phyloP scores from a whole-genome alignment of 352 stramenopile species.

The Phytophthora tentaculata region DNA sequence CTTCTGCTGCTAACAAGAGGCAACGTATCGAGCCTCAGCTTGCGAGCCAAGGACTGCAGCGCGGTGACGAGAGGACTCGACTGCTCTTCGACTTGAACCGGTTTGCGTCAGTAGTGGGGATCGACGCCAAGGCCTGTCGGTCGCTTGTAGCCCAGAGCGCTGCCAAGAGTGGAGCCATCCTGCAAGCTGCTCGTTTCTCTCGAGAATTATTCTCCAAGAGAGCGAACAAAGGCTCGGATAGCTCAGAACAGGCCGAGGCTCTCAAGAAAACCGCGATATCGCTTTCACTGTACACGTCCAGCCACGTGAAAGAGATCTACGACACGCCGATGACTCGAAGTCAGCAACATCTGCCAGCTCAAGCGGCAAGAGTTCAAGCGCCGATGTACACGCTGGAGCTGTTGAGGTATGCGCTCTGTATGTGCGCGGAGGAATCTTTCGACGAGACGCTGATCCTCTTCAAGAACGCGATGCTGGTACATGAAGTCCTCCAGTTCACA shows the following conservation, averaged over 20 bases:
- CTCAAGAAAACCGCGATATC: constrained; percentile 65
- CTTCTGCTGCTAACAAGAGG: constrained; percentile 8
- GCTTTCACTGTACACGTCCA: constrained; percentile 65
- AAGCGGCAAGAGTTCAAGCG: constrained; percentile 56
- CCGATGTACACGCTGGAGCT: constrained; percentile 65
- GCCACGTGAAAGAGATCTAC: constrained; percentile 65
- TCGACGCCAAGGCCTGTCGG: constrained; percentile 48
- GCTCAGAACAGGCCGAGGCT: constrained; percentile 9
- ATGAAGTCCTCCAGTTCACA: constrained; percentile 59
- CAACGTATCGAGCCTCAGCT: neutral
- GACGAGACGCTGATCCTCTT: constrained; percentile 69
- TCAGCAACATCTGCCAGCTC: constrained; percentile 25
- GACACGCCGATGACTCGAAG: constrained; percentile 11
- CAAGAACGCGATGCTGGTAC: constrained; percentile 58
- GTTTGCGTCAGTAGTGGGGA: constrained; percentile 54
- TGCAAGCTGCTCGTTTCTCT: constrained; percentile 59
- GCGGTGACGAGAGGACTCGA: constrained; percentile 45
- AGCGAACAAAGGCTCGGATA: neutral
- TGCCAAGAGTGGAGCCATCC: constrained; percentile 51
- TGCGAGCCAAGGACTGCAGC: constrained; percentile 17
- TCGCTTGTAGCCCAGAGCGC: constrained; percentile 49
- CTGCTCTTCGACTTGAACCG: constrained; percentile 55
- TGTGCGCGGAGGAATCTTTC: constrained; percentile 58
- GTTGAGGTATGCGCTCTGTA: constrained; percentile 65
- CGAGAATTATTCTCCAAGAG: constrained; percentile 58